Base-by-base conservation (phyloP, 371 early-diverging fungal genomes). In the Zopfochytrium polystomum region DNA sequence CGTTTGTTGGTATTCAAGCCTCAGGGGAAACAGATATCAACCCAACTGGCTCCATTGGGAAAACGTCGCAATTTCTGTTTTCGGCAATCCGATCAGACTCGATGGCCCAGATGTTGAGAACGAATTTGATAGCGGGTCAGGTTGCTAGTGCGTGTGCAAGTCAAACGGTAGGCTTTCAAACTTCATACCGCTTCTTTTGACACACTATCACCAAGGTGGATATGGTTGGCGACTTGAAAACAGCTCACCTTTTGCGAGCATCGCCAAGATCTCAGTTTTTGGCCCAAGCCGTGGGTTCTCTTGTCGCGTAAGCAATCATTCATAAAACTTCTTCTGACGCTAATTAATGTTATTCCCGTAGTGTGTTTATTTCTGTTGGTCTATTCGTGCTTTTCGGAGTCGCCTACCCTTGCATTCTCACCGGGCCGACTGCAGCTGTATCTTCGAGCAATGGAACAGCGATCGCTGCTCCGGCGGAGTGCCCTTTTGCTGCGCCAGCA, bases 151-250 rank as follows among this genome's bases (percentile, higher is more conserved):
- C 90, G 15, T 90, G 85, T n/a, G 70, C 70, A 34, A 75, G 73
- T 23, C 77, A 76, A 63, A 32, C 82, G n/a, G n/a, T n/a, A n/a
- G n/a, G n/a, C n/a, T n/a, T n/a, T n/a, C n/a, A n/a, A n/a, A n/a
- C n/a, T n/a, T n/a, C n/a, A n/a, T n/a, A n/a, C n/a, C n/a, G n/a
- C n/a, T n/a, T n/a, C n/a, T n/a, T n/a, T n/a, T n/a, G n/a, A n/a
- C n/a, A n/a, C n/a, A n/a, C n/a, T n/a, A n/a, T n/a, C n/a, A n/a
- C n/a, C n/a, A n/a, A n/a, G 79, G 23, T 49, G 52, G 92, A 91
- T 62, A 78, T 93, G 63, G 90, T 93, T 86, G 89, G 90, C 72
- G 93, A 93, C 72, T 72, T 93, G 33, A 91, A 91, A 65, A 91
- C 93, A 3, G 93, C 90, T 0, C 88, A 91, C 67, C 58, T 91